A percentile compares a stretch with the other conserved stretches of the same genome.
phyloP scores from a whole-genome alignment of 2,329 filamentous ascomycete genomes.

The Aspergillus arachidicola region DNA sequence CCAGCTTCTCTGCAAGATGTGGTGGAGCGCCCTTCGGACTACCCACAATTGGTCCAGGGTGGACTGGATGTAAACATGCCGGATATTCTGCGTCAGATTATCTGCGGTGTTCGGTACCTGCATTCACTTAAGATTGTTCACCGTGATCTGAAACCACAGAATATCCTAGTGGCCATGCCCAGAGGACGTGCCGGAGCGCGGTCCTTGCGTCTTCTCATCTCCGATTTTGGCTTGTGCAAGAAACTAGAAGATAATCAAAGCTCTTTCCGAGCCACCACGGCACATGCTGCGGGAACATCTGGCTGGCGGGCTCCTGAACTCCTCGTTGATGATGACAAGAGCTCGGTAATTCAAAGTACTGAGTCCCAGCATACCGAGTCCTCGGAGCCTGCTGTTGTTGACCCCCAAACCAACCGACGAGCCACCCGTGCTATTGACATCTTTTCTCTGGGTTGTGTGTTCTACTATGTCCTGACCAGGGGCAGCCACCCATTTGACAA shows the following conservation, averaged over 20 bases:
- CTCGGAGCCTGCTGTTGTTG: slow-evolving; percentile 55
- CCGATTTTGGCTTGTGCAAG: slow-evolving; percentile 97
- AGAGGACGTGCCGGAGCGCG: slow-evolving; percentile 56
- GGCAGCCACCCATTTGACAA: slow-evolving; percentile 93
- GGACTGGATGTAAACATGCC: slow-evolving; percentile 68
- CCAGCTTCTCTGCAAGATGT: slow-evolving; percentile 92
- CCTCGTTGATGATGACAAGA: slow-evolving; percentile 74
- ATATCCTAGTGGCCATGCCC: slow-evolving; percentile 79
- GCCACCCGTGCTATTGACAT: slow-evolving; percentile 97
- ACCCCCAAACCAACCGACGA: slow-evolving; percentile 66
- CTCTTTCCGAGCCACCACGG: slow-evolving; percentile 91
- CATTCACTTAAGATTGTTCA: slow-evolving; percentile 94
- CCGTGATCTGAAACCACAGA: slow-evolving; percentile 95
- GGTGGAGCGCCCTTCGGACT: slow-evolving; percentile 72
- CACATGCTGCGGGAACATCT: slow-evolving; percentile 87
- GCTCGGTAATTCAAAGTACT: slow-evolving; percentile 34
- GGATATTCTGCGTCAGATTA: slow-evolving; percentile 82
- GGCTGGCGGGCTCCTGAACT: slow-evolving; percentile 97
- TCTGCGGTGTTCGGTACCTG: slow-evolving; percentile 82
- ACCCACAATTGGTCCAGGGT: slow-evolving; percentile 64
- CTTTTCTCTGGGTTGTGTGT: slow-evolving; percentile 95
- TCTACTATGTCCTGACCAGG: slow-evolving; percentile 96
- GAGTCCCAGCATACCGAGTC: slow-evolving; percentile 46
- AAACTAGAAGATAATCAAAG: slow-evolving; percentile 93
- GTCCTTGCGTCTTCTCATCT: slow-evolving; percentile 84